These are phyloP conservation scores for Oxytropis ochrocephala DNA, from an alignment of 306 rosid species.

Conservation along the genomic window DNA sequence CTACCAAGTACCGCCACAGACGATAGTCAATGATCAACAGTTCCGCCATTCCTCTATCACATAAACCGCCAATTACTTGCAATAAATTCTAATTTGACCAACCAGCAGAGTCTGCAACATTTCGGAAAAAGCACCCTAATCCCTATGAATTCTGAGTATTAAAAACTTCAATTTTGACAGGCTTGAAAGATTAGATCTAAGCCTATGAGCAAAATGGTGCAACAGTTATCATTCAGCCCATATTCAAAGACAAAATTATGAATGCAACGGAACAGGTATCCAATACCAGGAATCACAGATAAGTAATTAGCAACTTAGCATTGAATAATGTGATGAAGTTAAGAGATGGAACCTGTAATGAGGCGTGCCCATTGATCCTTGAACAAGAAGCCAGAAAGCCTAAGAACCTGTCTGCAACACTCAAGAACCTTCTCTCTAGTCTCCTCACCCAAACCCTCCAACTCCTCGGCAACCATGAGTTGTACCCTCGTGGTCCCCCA, in stretches of 20 bases:
- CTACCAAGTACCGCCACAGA: background rate
- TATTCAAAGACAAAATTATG: background rate
- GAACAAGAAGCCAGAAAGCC: conserved; percentile 39
- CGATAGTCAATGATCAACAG: background rate
- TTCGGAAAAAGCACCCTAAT: background rate
- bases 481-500: conserved; percentile 29
- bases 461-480: conserved; percentile 23
- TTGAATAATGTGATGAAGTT: too few relatives aligned
- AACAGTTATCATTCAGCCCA: background rate
- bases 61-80: background rate
- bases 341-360: conserved; percentile 1
- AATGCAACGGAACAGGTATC: background rate
- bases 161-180: background rate
- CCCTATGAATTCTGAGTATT: too few relatives aligned
- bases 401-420: conserved; percentile 31
- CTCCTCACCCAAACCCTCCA: conserved; percentile 17
- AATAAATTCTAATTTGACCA: background rate
- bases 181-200: background rate
- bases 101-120: background rate
- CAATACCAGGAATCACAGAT: background rate
- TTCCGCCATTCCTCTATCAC: background rate
- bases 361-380: conserved; percentile 42
- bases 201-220: background rate
- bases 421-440: conserved; percentile 25
- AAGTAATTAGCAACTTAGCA: too few relatives aligned